A percentile compares a stretch with the other conserved stretches of the same genome.
These are phyloP conservation scores for Dalbergia cultrata DNA, from an alignment of 306 rosid species.

Conservation along the genomic window DNA sequence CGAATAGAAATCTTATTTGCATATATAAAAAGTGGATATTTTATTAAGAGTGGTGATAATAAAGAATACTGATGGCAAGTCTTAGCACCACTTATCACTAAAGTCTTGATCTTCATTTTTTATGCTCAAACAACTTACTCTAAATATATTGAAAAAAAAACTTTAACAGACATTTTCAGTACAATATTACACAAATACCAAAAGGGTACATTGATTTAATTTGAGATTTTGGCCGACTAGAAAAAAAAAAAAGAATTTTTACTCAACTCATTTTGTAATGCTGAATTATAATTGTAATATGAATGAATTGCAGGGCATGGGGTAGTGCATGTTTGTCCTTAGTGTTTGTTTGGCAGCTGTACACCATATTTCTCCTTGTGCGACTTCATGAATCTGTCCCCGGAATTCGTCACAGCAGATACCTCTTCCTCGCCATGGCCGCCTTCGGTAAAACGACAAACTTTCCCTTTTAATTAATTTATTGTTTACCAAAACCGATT, in stretches of 20 bases:
- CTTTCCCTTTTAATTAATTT: background rate
- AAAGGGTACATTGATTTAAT: too few relatives aligned
- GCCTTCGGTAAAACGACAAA: conserved; percentile 51
- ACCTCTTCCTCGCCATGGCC: conserved; percentile 56
- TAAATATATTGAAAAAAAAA: too few relatives aligned
- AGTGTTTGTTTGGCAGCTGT: conserved; percentile 59
- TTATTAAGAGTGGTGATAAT: too few relatives aligned
- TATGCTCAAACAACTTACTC: too few relatives aligned
- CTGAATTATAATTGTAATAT: background rate
- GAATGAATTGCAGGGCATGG: conserved; percentile 53
- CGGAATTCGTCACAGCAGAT: conserved; percentile 57
- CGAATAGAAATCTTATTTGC: too few relatives aligned
- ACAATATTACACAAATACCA: too few relatives aligned
- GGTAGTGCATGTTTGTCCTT: conserved; percentile 47
- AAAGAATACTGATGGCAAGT: too few relatives aligned
- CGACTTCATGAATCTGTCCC: conserved; percentile 57
- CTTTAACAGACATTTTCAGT: too few relatives aligned
- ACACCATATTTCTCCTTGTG: conserved; percentile 54
- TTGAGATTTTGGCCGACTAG: background rate
- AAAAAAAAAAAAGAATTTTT: too few relatives aligned
- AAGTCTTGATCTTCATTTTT: too few relatives aligned
- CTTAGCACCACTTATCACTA: too few relatives aligned
- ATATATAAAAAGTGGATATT: too few relatives aligned
- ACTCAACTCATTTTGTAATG: background rate
- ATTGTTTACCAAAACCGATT: background rate